A percentile compares a stretch with the other conserved stretches of the same genome.
Evolutionary conservation across 805 yeast genomes (phyloP).

Genomic region (Pichia membranifaciens): DNA sequence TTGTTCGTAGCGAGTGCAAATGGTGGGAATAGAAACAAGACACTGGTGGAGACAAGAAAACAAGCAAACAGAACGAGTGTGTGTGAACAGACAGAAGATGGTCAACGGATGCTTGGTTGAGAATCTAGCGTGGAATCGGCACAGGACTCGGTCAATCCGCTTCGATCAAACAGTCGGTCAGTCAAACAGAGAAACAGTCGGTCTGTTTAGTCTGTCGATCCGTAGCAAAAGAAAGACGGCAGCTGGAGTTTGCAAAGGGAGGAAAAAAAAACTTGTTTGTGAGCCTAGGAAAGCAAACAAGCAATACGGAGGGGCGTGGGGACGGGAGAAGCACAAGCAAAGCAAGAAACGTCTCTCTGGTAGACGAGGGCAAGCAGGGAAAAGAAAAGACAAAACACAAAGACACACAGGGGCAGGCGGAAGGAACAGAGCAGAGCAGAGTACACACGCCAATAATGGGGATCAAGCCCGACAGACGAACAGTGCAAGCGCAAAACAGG

Average conservation of each 20-base stretch:
- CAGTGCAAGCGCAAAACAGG: slow-evolving; percentile 1
- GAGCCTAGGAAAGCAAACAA: too few species aligned
- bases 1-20: not conserved
- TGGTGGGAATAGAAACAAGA: not conserved
- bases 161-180: too few species aligned
- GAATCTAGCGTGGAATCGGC: too few species aligned
- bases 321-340: too few species aligned
- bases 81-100: too few species aligned
- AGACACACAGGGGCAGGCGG: not conserved
- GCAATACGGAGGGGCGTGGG: too few species aligned
- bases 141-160: too few species aligned
- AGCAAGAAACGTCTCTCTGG: too few species aligned
- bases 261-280: not conserved
- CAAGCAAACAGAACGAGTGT: not conserved
- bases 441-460: not conserved
- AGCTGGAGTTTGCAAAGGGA: not conserved
- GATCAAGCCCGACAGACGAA: not conserved
- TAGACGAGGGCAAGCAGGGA: not conserved
- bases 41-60: not conserved
- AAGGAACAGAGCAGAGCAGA: not conserved
- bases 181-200: not conserved
- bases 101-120: too few species aligned
- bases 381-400: not conserved
- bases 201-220: not conserved
- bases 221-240: too few species aligned